Base-by-base conservation (phyloP, 129 eudicot species). In the Centrapalus pauciflorus region DNA sequence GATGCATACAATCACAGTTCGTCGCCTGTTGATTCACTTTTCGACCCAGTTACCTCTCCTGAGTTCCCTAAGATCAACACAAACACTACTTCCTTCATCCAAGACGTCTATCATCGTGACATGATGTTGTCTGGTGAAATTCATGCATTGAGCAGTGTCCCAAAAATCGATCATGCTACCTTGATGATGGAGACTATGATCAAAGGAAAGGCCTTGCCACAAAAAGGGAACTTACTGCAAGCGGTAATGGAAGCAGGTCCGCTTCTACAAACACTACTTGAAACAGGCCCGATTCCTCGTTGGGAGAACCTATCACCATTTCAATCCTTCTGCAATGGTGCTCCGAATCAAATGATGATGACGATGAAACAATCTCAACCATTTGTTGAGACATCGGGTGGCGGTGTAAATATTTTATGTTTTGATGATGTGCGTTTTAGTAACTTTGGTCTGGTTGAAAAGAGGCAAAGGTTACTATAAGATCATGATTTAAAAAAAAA, bases 171-270 rank as follows among this genome's bases (percentile, higher is more conserved):
- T 75, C 78, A 40, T 2, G 78, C 43, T 3, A 68, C 83, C 21
- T 59, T 84, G 76, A 48, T 77, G 11, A 75, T 86, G 55, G 88
- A 90, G 35, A 59, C 40, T 43, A 65, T 90, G 65, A 77, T 78
- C 59, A 84, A 77, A 61, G 91, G 90, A 5, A 90, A 76, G 58
- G 12, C 45, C 27, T 43, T 86, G 74, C 97, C 97, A 12, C 81
- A 52, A 68, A 79, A 60, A 26, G 97, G 97, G 24, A 78, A 79
- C 20, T 59, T 90, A 5, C 34, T 86, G 55, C 74, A 76, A 55
- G 74, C 89, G 4, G 92, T 90, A 13, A 45, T 75, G 20, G 82
- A 79, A 19, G 80, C 92, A 0, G 89, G 87, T 7, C 89, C 95
- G 0, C 75, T 87, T 40, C 74, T 90, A 5, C 79, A 87, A 76